Evolutionary conservation across 225 moss, liverwort and hornwort genomes (phyloP).

Genomic region (Neckera pumila): DNA sequence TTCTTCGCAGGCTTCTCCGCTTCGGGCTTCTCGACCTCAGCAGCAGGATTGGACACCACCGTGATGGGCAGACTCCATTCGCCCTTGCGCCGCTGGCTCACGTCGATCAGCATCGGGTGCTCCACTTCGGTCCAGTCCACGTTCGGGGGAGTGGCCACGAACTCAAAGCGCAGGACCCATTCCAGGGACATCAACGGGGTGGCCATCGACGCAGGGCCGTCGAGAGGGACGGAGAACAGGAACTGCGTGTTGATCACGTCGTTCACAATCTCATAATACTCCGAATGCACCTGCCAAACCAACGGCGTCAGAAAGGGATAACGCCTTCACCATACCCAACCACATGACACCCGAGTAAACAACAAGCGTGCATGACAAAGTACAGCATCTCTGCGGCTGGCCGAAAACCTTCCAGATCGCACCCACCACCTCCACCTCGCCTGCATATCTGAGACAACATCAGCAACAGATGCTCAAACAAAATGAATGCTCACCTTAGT

Average conservation of each 20-base stretch:
- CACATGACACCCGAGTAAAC: not conserved
- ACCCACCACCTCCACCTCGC: too few species aligned
- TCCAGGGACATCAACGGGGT: slow-evolving; percentile 82
- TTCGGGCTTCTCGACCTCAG: not conserved
- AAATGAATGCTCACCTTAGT: slow-evolving; percentile 45
- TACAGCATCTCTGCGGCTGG: not conserved
- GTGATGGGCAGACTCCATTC: slow-evolving; percentile 90
- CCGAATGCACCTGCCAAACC: slow-evolving; percentile 71
- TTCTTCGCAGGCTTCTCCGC: slow-evolving; percentile 22
- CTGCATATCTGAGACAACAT: not conserved
- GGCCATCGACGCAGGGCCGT: slow-evolving; percentile 78
- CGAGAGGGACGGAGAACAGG: slow-evolving; percentile 83
- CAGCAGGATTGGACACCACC: slow-evolving; percentile 59
- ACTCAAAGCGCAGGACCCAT: slow-evolving; percentile 93
- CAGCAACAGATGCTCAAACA: not conserved
- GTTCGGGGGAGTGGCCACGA: slow-evolving; percentile 68
- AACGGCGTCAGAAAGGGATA: not conserved
- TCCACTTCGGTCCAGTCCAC: slow-evolving; percentile 72
- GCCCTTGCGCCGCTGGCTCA: slow-evolving; percentile 74
- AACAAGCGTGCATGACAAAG: too few species aligned
- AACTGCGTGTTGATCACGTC: slow-evolving; percentile 88
- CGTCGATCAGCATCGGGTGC: slow-evolving; percentile 63
- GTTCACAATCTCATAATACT: slow-evolving; percentile 89
- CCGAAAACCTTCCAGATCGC: not conserved
- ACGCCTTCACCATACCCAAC: not conserved